Conservation (phyloP, 257 asterid genomes). For the Solanum pimpinellifolium region DNA sequence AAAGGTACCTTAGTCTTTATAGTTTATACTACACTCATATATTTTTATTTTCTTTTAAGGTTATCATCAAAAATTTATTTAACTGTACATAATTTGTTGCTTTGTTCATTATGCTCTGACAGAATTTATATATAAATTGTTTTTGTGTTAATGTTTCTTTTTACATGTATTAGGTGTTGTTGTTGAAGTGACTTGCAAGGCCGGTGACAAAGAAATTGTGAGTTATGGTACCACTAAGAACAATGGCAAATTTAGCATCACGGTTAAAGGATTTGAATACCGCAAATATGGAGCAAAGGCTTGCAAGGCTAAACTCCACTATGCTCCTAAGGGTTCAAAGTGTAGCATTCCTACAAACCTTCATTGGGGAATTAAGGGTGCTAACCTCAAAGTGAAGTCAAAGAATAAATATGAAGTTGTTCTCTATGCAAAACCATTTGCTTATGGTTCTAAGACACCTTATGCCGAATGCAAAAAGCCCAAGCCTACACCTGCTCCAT, state of each 20-base stretch:
- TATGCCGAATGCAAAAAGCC: conserved; percentile 31
- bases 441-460: conserved; percentile 53
- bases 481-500: conserved; percentile 34
- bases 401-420: conserved; percentile 50
- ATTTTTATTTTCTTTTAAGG: not conserved
- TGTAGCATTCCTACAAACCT: conserved; percentile 42
- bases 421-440: conserved; percentile 49
- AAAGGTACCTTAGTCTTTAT: not conserved
- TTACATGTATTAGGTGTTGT: conserved; percentile 32
- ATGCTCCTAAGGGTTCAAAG: conserved; percentile 43
- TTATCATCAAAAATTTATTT: not conserved
- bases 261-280: conserved; percentile 12
- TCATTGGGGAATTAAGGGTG: conserved; percentile 49
- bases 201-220: conserved; percentile 28
- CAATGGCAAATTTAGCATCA: conserved; percentile 51
- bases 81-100: no score
- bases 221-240: conserved; percentile 54
- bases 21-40: not conserved
- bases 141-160: not conserved
- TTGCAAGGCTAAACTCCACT: not conserved
- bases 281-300: not conserved
- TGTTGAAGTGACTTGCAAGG: conserved; percentile 29
- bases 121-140: no score
- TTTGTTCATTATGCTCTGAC: no score
- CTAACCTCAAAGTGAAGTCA: conserved; percentile 44